phyloP scores from a whole-genome alignment of 129 eudicot species.

The Arctium minus region DNA sequence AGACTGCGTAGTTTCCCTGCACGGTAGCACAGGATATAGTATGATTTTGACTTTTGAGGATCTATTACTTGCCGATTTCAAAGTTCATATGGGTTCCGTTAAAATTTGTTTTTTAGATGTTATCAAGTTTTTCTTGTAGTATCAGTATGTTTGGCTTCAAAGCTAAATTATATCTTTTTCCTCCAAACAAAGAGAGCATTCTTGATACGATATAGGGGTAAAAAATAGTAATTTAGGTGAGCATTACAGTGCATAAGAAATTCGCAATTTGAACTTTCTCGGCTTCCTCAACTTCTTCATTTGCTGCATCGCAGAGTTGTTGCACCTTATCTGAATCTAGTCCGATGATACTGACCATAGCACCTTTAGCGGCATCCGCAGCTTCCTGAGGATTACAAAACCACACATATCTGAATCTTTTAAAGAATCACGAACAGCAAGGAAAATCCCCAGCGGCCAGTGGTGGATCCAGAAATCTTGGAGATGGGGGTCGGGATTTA shows the following conservation, averaged over 20 bases:
- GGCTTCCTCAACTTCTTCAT: constrained; percentile 86
- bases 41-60: neutral
- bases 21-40: constrained; percentile 3
- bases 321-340: constrained; percentile 90
- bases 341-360: constrained; percentile 95
- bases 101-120: neutral
- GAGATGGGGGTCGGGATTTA: neutral
- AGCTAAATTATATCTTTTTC: neutral
- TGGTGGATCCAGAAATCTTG: neutral
- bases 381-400: constrained; percentile 55
- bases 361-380: constrained; percentile 95
- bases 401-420: neutral
- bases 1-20: constrained; percentile 96
- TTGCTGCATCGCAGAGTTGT: constrained; percentile 86
- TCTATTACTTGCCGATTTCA: neutral
- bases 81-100: neutral
- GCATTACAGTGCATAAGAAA: constrained; percentile 74
- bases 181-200: neutral
- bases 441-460: neutral
- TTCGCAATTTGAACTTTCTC: constrained; percentile 93
- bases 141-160: neutral
- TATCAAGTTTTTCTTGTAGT: neutral
- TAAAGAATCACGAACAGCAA: neutral
- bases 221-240: neutral
- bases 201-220: neutral